Conservation (phyloP, 495 filamentous ascomycete species). For the Hypoxylon rickii region DNA sequence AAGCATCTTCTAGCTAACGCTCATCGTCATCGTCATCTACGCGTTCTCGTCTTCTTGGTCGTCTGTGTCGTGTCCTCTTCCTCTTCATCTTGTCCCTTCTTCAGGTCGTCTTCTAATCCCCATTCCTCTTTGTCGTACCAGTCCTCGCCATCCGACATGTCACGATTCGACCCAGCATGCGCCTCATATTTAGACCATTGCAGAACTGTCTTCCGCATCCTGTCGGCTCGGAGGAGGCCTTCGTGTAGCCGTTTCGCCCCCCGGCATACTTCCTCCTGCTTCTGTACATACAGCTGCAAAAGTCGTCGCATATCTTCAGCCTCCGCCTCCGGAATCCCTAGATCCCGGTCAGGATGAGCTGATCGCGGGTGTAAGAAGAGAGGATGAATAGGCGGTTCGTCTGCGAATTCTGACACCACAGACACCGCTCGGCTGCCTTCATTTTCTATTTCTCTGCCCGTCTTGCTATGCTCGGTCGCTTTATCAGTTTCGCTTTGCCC, state of each 20-base stretch:
- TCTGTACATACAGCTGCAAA: slow-evolving; percentile 85
- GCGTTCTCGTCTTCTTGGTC: slow-evolving; percentile 75
- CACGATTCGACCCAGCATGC: slow-evolving; percentile 70
- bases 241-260: slow-evolving; percentile 76
- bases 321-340: slow-evolving; percentile 78
- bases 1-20: no score
- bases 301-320: slow-evolving; percentile 87
- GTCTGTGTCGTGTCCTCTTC: slow-evolving; percentile 76
- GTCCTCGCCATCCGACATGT: slow-evolving; percentile 89
- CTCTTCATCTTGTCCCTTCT: slow-evolving; percentile 91
- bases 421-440: slow-evolving; percentile 44
- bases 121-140: slow-evolving; percentile 94
- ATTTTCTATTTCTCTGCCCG: slow-evolving; percentile 9
- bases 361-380: slow-evolving; percentile 77
- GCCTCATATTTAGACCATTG: slow-evolving; percentile 88
- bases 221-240: slow-evolving; percentile 74
- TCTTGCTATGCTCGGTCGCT: slow-evolving; percentile 19
- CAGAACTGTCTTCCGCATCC: slow-evolving; percentile 76
- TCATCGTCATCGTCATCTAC: slow-evolving; percentile 49
- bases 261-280: slow-evolving; percentile 92
- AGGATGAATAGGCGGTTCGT: slow-evolving; percentile 71
- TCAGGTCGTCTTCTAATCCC: slow-evolving; percentile 81
- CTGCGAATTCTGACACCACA: slow-evolving; percentile 52
- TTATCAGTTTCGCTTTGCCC: slow-evolving; percentile 62
- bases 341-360: slow-evolving; percentile 74